These are phyloP conservation scores for Ceratocystis diversiconidia DNA, from an alignment of 2,329 filamentous ascomycete species.

Conservation along the genomic window DNA sequence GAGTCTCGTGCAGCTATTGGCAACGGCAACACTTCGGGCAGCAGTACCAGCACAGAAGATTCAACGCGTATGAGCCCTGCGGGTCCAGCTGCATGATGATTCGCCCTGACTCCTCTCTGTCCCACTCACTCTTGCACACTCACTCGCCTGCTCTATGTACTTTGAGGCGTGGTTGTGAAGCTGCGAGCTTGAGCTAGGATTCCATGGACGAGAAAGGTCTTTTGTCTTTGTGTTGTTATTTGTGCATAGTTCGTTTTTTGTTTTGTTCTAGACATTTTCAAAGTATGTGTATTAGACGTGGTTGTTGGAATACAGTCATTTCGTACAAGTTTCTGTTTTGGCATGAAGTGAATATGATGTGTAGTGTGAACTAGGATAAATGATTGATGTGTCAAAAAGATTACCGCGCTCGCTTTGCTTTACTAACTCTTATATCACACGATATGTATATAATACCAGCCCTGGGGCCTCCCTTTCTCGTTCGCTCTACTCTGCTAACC, in stretches of 20 bases:
- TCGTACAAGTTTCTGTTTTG: conserved; percentile 7
- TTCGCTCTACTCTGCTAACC: neutral
- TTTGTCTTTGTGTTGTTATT: conserved; percentile 14
- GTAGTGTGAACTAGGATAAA: neutral
- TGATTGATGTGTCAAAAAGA: neutral
- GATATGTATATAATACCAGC: neutral
- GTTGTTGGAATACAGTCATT: conserved; percentile 16
- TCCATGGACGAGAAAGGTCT: neutral
- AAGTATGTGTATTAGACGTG: conserved; percentile 7
- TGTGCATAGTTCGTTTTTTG: conserved; percentile 10
- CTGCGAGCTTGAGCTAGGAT: neutral
- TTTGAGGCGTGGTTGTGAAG: neutral
- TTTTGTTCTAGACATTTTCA: conserved; percentile 5
- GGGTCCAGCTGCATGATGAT: neutral
- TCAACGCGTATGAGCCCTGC: neutral
- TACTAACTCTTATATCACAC: neutral
- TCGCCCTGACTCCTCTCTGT: neutral
- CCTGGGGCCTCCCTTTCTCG: neutral
- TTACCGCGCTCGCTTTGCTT: neutral
- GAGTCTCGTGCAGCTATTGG: conserved; percentile 4
- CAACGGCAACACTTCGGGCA: conserved; percentile 4
- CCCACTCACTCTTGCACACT: neutral
- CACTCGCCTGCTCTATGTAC: neutral
- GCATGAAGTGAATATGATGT: neutral
- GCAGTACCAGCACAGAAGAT: conserved; percentile 6